Evolutionary conservation across 257 asterid genomes (phyloP).

Genomic region (Primulina huaijiensis): DNA sequence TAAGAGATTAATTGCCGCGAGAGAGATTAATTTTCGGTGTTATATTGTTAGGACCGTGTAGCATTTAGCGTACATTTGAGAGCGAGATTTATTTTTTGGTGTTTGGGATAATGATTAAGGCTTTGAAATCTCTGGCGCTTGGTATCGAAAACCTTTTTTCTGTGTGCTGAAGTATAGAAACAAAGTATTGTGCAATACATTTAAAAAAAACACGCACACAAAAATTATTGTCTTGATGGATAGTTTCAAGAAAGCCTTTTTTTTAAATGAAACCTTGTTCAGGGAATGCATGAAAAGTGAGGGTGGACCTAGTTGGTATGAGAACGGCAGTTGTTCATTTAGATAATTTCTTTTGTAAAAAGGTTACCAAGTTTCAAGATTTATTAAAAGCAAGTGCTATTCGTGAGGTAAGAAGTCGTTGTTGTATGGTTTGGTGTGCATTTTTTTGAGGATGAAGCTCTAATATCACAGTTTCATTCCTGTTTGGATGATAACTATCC

Average conservation of each 20-base stretch:
- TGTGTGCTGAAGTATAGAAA: background rate
- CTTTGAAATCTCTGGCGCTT: constrained; percentile 3
- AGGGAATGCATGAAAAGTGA: background rate
- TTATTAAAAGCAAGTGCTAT: background rate
- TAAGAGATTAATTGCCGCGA: background rate
- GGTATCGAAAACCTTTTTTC: background rate
- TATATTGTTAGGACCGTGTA: no score
- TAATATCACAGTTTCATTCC: background rate
- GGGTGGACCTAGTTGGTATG: background rate
- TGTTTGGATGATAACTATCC: background rate
- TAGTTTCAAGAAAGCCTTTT: background rate
- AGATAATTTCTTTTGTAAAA: background rate
- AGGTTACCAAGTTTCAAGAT: background rate
- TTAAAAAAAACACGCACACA: no score
- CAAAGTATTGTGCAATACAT: background rate
- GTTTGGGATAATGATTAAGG: background rate
- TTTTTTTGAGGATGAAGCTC: background rate
- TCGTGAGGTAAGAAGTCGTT: no score
- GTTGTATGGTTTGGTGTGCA: background rate
- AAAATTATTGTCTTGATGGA: background rate
- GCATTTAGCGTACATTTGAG: no score
- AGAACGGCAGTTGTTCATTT: background rate
- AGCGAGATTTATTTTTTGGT: background rate
- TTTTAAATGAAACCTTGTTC: background rate
- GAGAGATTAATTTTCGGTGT: no score